These are phyloP conservation scores for Boletus fagicola DNA, from an alignment of 768 basidiomycete genomes.

Conservation along the genomic window DNA sequence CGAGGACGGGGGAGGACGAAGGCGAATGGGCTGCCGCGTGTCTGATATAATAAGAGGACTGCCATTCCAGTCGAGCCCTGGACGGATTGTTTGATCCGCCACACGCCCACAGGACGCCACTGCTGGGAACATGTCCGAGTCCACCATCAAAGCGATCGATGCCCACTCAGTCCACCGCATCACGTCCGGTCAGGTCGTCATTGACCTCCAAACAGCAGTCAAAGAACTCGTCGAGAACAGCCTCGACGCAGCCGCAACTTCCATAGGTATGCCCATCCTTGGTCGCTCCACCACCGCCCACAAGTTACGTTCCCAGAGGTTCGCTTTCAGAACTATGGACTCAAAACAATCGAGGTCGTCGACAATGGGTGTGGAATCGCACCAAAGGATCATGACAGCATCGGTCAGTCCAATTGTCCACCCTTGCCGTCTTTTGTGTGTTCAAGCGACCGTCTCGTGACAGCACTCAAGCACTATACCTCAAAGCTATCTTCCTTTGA, in stretches of 20 bases:
- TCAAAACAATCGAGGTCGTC: conserved; percentile 79
- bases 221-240: conserved; percentile 98
- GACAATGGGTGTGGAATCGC: conserved; percentile 92
- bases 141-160: conserved; percentile 64
- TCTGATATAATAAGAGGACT: background rate
- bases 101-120: background rate
- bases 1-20: background rate
- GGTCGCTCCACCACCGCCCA: background rate
- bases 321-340: conserved; percentile 83
- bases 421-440: background rate
- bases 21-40: conserved; percentile 1
- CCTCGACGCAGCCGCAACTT: conserved; percentile 87
- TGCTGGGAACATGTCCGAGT: background rate
- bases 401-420: conserved; percentile 52
- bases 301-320: conserved; percentile 63
- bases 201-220: conserved; percentile 89
- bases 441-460: background rate
- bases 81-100: background rate
- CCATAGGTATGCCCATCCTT: conserved; percentile 57
- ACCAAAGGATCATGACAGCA: conserved; percentile 67
- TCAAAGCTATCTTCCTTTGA: conserved; percentile 81
- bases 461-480: conserved; percentile 89
- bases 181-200: conserved; percentile 92
- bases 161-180: conserved; percentile 78
- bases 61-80: background rate